These are phyloP conservation scores for Aspergillus hiratsukae DNA, from an alignment of 2,329 filamentous ascomycete species.

Conservation along the genomic window DNA sequence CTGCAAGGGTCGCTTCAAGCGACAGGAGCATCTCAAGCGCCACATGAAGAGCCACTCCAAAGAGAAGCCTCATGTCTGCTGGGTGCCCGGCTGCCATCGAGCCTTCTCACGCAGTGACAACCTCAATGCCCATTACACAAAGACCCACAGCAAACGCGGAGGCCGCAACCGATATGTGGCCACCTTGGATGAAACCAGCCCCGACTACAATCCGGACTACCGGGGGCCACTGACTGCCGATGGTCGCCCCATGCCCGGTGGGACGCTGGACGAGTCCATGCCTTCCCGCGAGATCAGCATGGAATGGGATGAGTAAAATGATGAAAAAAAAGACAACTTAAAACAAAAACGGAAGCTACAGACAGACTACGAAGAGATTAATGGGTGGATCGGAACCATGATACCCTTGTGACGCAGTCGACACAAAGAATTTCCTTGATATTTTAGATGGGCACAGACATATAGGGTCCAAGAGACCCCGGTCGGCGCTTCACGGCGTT, in stretches of 20 bases:
- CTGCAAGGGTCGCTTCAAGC: constrained; percentile 45
- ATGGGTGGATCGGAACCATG: constrained; percentile 24
- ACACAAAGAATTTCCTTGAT: constrained; percentile 23
- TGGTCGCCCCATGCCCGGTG: constrained; percentile 38
- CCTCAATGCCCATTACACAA: constrained; percentile 43
- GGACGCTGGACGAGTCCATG: constrained; percentile 32
- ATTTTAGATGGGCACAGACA: constrained; percentile 20
- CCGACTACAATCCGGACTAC: constrained; percentile 42
- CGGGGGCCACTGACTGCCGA: constrained; percentile 40
- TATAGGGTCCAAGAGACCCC: constrained; percentile 15
- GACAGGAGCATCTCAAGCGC: constrained; percentile 48
- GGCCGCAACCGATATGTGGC: constrained; percentile 45
- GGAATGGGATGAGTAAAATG: constrained; percentile 29
- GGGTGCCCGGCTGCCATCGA: constrained; percentile 41
- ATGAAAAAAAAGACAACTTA: constrained; percentile 2
- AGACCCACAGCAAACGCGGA: constrained; percentile 44
- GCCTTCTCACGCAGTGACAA: constrained; percentile 44
- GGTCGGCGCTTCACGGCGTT: constrained; percentile 22
- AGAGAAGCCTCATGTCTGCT: constrained; percentile 42
- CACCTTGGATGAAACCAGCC: constrained; percentile 40
- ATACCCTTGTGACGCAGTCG: constrained; percentile 26
- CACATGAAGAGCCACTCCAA: constrained; percentile 47
- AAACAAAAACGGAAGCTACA: neutral
- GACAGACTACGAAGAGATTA: constrained; percentile 4
- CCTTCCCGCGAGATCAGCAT: constrained; percentile 31